These are phyloP conservation scores for Fragaria ananassa DNA, from an alignment of 306 rosid species.

Conservation along the genomic window DNA sequence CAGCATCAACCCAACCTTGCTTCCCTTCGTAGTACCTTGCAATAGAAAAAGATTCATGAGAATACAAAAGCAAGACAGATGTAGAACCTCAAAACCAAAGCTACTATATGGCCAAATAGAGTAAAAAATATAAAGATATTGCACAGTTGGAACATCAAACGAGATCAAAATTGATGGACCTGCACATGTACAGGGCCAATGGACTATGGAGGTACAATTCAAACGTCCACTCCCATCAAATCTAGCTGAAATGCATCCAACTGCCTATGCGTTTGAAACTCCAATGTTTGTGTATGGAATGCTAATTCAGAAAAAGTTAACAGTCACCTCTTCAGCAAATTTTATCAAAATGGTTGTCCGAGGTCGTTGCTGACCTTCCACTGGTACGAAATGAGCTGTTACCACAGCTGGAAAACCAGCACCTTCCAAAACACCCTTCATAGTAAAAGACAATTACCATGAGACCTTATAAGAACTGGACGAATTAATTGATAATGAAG, in stretches of 20 bases:
- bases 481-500: conserved; percentile 1
- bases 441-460: conserved; percentile 25
- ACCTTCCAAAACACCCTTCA: conserved; percentile 85
- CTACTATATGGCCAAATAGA: neutral
- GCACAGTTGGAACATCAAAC: neutral
- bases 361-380: conserved; percentile 96
- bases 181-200: neutral
- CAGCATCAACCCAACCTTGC: conserved; percentile 76
- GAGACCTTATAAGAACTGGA: conserved; percentile 27
- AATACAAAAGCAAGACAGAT: conserved; percentile 11
- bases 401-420: conserved; percentile 99
- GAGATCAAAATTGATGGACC: neutral
- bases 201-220: neutral
- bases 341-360: conserved; percentile 94
- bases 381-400: conserved; percentile 96
- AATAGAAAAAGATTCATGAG: neutral
- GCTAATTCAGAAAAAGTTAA: neutral
- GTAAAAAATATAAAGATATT: neutral
- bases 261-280: neutral
- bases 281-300: neutral
- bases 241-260: neutral
- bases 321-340: conserved; percentile 80
- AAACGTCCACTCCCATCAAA: neutral
- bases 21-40: conserved; percentile 86
- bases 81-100: neutral